A percentile compares a stretch with the other conserved stretches of the same genome.
phyloP scores from a whole-genome alignment of 106 monocot species.

The Posidonia australis region DNA sequence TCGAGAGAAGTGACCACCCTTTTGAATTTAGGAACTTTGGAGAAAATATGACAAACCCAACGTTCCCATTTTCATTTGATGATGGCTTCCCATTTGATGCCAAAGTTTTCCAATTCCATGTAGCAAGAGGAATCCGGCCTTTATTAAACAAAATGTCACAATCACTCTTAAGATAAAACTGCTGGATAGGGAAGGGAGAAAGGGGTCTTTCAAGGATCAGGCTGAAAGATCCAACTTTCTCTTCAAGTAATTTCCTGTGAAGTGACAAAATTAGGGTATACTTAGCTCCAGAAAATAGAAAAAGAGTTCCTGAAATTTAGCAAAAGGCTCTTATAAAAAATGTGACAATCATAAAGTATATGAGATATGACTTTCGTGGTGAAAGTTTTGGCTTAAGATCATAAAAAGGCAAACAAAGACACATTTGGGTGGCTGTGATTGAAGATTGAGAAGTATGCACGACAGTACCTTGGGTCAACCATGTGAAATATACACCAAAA shows the following conservation, averaged over 20 bases:
- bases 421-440: too few relatives aligned
- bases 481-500: too few relatives aligned
- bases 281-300: neutral
- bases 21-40: constrained; percentile 42
- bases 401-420: too few relatives aligned
- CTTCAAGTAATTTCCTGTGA: constrained; percentile 48
- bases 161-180: constrained; percentile 43
- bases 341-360: too few relatives aligned
- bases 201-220: constrained; percentile 86
- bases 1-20: constrained; percentile 56
- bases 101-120: constrained; percentile 52
- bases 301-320: neutral
- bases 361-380: too few relatives aligned
- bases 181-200: constrained; percentile 67
- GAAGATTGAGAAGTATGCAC: too few relatives aligned
- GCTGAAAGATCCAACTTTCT: constrained; percentile 34
- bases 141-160: constrained; percentile 55
- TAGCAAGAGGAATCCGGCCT: constrained; percentile 59
- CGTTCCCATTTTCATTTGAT: constrained; percentile 31
- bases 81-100: constrained; percentile 29
- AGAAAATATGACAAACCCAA: constrained; percentile 72
- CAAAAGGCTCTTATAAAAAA: neutral
- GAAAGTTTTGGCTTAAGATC: too few relatives aligned
- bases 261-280: neutral
- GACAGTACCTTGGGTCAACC: too few relatives aligned